Evolutionary conservation across 305 asterid genomes (phyloP).

Genomic region (Coffea humblotiana): DNA sequence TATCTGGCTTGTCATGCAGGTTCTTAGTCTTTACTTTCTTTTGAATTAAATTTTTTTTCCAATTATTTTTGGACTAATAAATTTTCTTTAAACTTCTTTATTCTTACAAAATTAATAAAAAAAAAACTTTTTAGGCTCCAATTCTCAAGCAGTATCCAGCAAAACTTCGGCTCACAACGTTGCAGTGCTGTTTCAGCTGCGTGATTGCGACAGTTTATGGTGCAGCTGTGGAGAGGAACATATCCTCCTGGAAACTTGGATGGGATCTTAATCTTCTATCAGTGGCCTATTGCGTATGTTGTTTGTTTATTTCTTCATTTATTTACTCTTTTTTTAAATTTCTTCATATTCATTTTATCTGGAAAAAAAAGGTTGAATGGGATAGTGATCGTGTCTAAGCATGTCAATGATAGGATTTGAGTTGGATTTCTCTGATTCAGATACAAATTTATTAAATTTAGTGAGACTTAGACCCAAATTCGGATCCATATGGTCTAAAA

Average conservation of each 20-base stretch:
- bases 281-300: slow-evolving; percentile 62
- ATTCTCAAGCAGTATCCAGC: slow-evolving; percentile 54
- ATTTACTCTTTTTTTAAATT: too few species aligned
- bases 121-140: slow-evolving; percentile 33
- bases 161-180: slow-evolving; percentile 41
- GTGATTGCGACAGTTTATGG: slow-evolving; percentile 53
- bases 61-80: neutral
- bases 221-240: slow-evolving; percentile 44
- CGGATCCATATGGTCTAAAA: too few species aligned
- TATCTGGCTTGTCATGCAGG: slow-evolving; percentile 60
- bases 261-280: slow-evolving; percentile 61
- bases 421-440: too few species aligned
- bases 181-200: slow-evolving; percentile 53
- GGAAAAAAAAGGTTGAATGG: neutral
- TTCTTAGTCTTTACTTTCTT: slow-evolving; percentile 7
- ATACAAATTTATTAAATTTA: too few species aligned
- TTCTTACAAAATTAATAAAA: too few species aligned
- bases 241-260: slow-evolving; percentile 53
- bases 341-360: neutral
- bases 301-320: neutral
- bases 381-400: too few species aligned
- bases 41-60: neutral
- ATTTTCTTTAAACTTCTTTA: neutral
- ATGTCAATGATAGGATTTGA: too few species aligned
- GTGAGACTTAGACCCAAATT: too few species aligned